These are phyloP conservation scores for Physcomitrellopsis africana DNA, from an alignment of 225 moss, liverwort and hornwort genomes.

Conservation along the genomic window DNA sequence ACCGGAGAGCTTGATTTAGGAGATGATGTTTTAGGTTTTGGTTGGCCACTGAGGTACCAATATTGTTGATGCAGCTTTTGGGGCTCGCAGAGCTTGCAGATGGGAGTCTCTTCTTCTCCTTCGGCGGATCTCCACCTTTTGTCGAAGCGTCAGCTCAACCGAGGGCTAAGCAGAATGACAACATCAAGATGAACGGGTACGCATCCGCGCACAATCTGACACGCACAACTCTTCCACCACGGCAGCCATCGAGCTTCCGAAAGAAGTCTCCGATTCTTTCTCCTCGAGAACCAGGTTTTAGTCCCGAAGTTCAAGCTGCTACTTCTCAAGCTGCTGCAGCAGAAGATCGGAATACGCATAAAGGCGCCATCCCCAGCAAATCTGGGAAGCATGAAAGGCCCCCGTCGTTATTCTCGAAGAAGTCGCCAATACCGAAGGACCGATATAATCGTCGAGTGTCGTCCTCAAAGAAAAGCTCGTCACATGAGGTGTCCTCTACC, in stretches of 20 bases:
- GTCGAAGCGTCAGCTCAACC: constrained; percentile 29
- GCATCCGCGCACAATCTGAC: constrained; percentile 17
- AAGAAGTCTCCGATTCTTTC: constrained; percentile 66
- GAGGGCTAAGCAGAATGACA: constrained; percentile 27
- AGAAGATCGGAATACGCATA: constrained; percentile 24
- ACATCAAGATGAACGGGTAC: not conserved
- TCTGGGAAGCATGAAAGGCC: constrained; percentile 30
- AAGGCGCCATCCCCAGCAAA: constrained; percentile 25
- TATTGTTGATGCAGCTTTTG: constrained; percentile 87
- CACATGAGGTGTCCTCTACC: too few relatives aligned
- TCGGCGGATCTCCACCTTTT: constrained; percentile 49
- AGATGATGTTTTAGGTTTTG: constrained; percentile 24
- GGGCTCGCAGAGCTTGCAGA: constrained; percentile 95
- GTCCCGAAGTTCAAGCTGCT: constrained; percentile 13
- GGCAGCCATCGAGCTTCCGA: constrained; percentile 57
- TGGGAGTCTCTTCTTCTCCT: constrained; percentile 81
- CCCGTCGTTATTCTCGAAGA: constrained; percentile 49
- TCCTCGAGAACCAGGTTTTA: constrained; percentile 37
- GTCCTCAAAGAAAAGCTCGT: constrained; percentile 3
- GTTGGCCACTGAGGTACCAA: constrained; percentile 65
- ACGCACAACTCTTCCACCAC: constrained; percentile 37
- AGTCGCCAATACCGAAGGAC: constrained; percentile 56
- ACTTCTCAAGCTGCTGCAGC: constrained; percentile 13
- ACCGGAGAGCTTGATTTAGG: constrained; percentile 6
- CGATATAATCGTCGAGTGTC: constrained; percentile 23